Conservation (phyloP, 208 protist species). For the Tetramitus jugosus region DNA sequence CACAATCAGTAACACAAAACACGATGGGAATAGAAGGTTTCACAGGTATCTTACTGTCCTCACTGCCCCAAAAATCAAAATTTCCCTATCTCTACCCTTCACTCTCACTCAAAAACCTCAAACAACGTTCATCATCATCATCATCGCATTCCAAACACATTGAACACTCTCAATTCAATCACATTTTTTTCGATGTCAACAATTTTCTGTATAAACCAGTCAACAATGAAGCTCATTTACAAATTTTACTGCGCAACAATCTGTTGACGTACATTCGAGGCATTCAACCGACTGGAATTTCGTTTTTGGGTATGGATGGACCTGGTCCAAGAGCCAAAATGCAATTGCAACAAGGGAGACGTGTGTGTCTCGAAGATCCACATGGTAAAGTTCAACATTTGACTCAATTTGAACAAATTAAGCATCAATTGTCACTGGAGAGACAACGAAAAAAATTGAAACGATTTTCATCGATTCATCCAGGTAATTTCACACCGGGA, state of each 20-base stretch:
- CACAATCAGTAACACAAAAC: too few species aligned
- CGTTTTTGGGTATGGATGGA: background rate
- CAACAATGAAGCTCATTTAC: background rate
- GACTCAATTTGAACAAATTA: too few species aligned
- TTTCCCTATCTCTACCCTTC: too few species aligned
- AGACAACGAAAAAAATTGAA: background rate
- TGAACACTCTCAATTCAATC: background rate
- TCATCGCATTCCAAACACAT: too few species aligned
- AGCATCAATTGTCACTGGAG: background rate
- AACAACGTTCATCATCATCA: too few species aligned
- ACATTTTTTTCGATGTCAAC: background rate
- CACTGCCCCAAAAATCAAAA: too few species aligned
- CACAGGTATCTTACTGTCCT: too few species aligned
- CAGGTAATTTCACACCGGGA: background rate
- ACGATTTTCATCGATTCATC: background rate
- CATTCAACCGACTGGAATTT: background rate
- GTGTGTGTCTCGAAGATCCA: background rate
- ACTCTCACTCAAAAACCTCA: too few species aligned
- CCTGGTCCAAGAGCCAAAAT: background rate
- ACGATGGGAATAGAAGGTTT: too few species aligned
- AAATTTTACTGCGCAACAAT: background rate
- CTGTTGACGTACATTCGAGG: background rate
- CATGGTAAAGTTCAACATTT: background rate
- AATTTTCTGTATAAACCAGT: background rate
- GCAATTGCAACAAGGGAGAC: background rate